Evolutionary conservation across 345 rosid species (phyloP).

Genomic region (Salix arbutifolia): DNA sequence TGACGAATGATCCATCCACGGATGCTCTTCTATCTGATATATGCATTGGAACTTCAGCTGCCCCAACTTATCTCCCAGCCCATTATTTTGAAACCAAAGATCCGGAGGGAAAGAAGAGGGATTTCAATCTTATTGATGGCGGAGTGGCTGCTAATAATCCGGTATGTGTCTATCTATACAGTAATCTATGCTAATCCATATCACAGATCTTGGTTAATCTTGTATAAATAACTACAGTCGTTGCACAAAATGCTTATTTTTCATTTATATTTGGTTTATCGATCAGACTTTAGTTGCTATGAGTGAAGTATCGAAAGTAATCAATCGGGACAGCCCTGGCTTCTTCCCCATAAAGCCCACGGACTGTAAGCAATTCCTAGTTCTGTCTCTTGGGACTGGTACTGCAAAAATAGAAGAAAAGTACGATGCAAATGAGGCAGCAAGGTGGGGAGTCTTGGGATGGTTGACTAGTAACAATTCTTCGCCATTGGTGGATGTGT

Average conservation of each 20-base stretch:
- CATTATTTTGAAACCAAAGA: slow-evolving; percentile 37
- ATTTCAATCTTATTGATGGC: slow-evolving; percentile 66
- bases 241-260: background rate
- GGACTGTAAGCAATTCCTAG: slow-evolving; percentile 46
- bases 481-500: slow-evolving; percentile 54
- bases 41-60: slow-evolving; percentile 58
- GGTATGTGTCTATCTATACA: slow-evolving; percentile 9
- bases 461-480: slow-evolving; percentile 51
- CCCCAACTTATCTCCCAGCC: slow-evolving; percentile 66
- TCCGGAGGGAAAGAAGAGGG: slow-evolving; percentile 26
- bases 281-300: slow-evolving; percentile 44
- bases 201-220: too few relatives aligned
- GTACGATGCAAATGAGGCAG: slow-evolving; percentile 39
- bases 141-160: slow-evolving; percentile 83
- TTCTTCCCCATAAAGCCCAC: slow-evolving; percentile 39
- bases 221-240: too few relatives aligned
- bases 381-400: slow-evolving; percentile 67
- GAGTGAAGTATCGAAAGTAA: slow-evolving; percentile 48
- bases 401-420: slow-evolving; percentile 30
- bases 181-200: too few relatives aligned
- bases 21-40: slow-evolving; percentile 57
- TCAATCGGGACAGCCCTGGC: slow-evolving; percentile 30
- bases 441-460: slow-evolving; percentile 60
- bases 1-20: slow-evolving; percentile 31
- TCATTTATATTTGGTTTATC: background rate